phyloP scores from a whole-genome alignment of 2,329 filamentous ascomycete genomes.

The Pseudogymnoascus destructans region DNA sequence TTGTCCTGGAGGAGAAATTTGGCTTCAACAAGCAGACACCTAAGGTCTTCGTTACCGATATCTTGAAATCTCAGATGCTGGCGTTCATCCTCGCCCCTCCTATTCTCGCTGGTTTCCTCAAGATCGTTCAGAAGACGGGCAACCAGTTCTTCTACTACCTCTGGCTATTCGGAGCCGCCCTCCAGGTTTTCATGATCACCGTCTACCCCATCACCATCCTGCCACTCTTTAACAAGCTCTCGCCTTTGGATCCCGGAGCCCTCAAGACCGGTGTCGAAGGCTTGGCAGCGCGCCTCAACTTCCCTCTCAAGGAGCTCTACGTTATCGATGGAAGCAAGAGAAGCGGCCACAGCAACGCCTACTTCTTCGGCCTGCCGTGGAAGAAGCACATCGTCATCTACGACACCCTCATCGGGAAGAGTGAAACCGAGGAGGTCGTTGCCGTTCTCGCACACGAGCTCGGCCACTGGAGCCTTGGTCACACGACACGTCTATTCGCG shows the following conservation, averaged over 20 bases:
- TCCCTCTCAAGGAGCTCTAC: slow-evolving; percentile 83
- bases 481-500: slow-evolving; percentile 81
- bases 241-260: slow-evolving; percentile 72
- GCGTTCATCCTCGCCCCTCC: slow-evolving; percentile 70
- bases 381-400: slow-evolving; percentile 99
- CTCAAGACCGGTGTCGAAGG: slow-evolving; percentile 81
- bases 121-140: slow-evolving; percentile 89
- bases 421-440: slow-evolving; percentile 79
- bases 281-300: slow-evolving; percentile 71
- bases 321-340: slow-evolving; percentile 90
- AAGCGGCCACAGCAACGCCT: slow-evolving; percentile 79
- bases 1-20: slow-evolving; percentile 91
- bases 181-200: slow-evolving; percentile 91
- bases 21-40: slow-evolving; percentile 98
- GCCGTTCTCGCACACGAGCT: slow-evolving; percentile 92
- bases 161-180: slow-evolving; percentile 78
- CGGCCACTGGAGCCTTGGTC: slow-evolving; percentile 91
- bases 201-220: slow-evolving; percentile 92
- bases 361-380: slow-evolving; percentile 96
- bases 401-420: slow-evolving; percentile 94
- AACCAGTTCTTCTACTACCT: slow-evolving; percentile 96
- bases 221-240: slow-evolving; percentile 96
- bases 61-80: slow-evolving; percentile 81
- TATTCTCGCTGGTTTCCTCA: slow-evolving; percentile 80
- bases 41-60: slow-evolving; percentile 74